Evolutionary conservation across 1,284 basidiomycete species (phyloP).

Genomic region (Microbotryum silenes-acaulis): DNA sequence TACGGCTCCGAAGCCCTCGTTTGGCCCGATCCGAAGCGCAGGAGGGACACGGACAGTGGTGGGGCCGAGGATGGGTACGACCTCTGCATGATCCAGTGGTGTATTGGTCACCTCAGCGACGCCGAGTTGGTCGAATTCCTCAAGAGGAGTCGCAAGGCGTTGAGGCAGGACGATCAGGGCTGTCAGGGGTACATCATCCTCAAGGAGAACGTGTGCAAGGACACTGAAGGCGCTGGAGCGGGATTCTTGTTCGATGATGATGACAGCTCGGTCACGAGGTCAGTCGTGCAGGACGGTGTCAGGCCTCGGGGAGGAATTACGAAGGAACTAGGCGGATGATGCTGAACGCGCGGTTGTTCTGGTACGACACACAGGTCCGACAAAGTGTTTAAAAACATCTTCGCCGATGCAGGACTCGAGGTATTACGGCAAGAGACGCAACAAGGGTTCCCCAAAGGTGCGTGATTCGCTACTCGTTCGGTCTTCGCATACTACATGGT

Average conservation of each 20-base stretch:
- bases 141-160: conserved; percentile 51
- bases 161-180: conserved; percentile 47
- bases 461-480: neutral
- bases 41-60: neutral
- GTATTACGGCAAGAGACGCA: conserved; percentile 62
- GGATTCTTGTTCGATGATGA: conserved; percentile 67
- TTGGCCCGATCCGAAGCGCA: conserved; percentile 40
- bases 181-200: conserved; percentile 55
- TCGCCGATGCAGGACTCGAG: conserved; percentile 60
- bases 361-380: conserved; percentile 56
- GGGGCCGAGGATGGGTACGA: conserved; percentile 51
- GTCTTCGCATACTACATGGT: too few species aligned
- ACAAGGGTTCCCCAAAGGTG: conserved; percentile 64
- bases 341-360: neutral
- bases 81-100: conserved; percentile 92
- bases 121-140: conserved; percentile 69
- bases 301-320: neutral
- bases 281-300: conserved; percentile 31
- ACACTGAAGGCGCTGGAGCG: conserved; percentile 50
- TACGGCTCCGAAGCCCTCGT: conserved; percentile 39
- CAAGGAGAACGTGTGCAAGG: conserved; percentile 81
- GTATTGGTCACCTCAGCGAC: conserved; percentile 66
- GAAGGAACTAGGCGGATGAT: neutral
- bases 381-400: conserved; percentile 66
- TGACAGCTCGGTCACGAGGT: conserved; percentile 84